Evolutionary conservation across 768 basidiomycete genomes (phyloP).

Genomic region (Lanmaoa rubissima): DNA sequence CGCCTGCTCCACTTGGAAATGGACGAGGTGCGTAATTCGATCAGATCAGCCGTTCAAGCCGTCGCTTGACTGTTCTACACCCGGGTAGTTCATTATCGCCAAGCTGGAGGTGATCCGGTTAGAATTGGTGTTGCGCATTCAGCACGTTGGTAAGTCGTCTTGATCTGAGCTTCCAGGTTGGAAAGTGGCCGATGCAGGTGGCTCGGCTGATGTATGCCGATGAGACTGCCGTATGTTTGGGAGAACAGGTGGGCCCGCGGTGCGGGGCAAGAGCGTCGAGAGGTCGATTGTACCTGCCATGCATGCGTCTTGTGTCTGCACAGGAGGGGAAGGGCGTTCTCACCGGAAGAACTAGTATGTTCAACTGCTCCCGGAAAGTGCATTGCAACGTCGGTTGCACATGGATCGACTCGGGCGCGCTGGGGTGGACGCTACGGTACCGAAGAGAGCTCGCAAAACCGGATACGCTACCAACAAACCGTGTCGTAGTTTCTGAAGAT

Average conservation of each 20-base stretch:
- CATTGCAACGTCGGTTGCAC: conserved; percentile 16
- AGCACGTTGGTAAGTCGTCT: conserved; percentile 18
- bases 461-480: too few species aligned
- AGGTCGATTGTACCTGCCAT: neutral
- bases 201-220: conserved; percentile 16
- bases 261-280: neutral
- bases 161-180: neutral
- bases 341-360: conserved; percentile 20
- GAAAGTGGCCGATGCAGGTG: too few species aligned
- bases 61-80: neutral
- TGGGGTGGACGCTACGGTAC: neutral
- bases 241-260: neutral
- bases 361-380: conserved; percentile 19
- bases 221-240: conserved; percentile 17
- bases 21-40: conserved; percentile 17
- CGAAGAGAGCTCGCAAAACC: neutral
- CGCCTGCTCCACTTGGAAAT: conserved; percentile 26
- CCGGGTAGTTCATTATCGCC: conserved; percentile 12
- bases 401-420: conserved; percentile 3
- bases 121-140: conserved; percentile 6
- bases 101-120: conserved; percentile 24
- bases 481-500: too few species aligned
- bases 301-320: neutral
- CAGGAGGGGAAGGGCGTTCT: neutral
- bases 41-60: neutral